A percentile compares a stretch with the other conserved stretches of the same genome.
phyloP scores from a whole-genome alignment of 805 yeast genomes.

The Yarrowia deformans region DNA sequence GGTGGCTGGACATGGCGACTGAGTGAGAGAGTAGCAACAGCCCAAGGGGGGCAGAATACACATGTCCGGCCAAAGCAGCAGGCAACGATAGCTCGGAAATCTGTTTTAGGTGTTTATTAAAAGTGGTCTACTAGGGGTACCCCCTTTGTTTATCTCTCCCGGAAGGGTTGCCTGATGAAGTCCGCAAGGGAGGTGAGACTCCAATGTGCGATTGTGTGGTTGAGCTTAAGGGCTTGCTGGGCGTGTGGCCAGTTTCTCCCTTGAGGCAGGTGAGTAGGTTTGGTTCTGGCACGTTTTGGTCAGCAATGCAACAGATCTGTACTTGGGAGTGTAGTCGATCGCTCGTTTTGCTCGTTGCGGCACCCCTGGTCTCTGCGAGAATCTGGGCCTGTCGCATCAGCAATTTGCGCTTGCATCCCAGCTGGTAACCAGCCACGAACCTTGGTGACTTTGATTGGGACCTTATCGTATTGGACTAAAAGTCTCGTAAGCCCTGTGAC shows the following conservation, averaged over 20 bases:
- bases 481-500: not conserved
- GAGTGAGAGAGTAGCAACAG: conserved; percentile 1
- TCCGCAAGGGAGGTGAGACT: no score
- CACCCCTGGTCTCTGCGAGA: not conserved
- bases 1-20: conserved; percentile 33
- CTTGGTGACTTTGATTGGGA: conserved; percentile 17
- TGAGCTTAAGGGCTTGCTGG: not conserved
- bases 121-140: not conserved
- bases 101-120: conserved; percentile 1
- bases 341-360: conserved; percentile 7
- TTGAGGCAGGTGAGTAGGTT: not conserved
- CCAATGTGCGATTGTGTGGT: not conserved
- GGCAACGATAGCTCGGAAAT: not conserved
- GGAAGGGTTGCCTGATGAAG: not conserved
- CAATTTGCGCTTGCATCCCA: conserved; percentile 13
- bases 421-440: conserved; percentile 27
- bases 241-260: not conserved
- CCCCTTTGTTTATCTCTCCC: no score
- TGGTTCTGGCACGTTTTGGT: not conserved
- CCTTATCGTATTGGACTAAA: conserved; percentile 21
- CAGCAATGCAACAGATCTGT: not conserved
- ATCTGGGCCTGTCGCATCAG: not conserved
- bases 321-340: not conserved
- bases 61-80: not conserved
- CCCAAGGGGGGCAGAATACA: not conserved